A percentile compares a stretch with the other conserved stretches of the same genome.
phyloP scores from a whole-genome alignment of 208 protist genomes.

The Trypanosoma cruzi region DNA sequence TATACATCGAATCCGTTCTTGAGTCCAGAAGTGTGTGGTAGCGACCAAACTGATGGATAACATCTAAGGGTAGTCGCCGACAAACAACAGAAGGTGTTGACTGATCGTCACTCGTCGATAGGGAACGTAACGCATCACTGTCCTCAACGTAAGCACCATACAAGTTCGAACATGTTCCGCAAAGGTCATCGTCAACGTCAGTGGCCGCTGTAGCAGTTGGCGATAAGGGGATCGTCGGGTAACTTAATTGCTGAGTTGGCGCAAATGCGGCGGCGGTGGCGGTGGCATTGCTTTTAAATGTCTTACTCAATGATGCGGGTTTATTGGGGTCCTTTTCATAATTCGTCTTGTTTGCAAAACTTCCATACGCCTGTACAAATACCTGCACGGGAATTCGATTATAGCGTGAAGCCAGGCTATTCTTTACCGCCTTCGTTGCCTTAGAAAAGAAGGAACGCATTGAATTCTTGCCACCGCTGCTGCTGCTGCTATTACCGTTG shows the following conservation, averaged over 20 bases:
- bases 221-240: background rate
- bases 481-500: slow-evolving; percentile 26
- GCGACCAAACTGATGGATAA: slow-evolving; percentile 66
- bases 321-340: slow-evolving; percentile 22
- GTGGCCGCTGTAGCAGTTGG: background rate
- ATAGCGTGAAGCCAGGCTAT: slow-evolving; percentile 28
- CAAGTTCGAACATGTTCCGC: slow-evolving; percentile 3
- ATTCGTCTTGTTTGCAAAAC: slow-evolving; percentile 22
- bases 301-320: slow-evolving; percentile 12
- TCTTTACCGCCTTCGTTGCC: slow-evolving; percentile 70
- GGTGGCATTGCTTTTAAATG: slow-evolving; percentile 11
- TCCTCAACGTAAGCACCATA: background rate
- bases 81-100: slow-evolving; percentile 26
- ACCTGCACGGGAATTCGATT: slow-evolving; percentile 23
- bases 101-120: slow-evolving; percentile 18
- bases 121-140: background rate
- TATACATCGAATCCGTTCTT: slow-evolving; percentile 15
- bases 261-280: background rate
- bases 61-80: slow-evolving; percentile 57
- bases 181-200: slow-evolving; percentile 20
- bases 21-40: slow-evolving; percentile 62
- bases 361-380: slow-evolving; percentile 37
- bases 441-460: slow-evolving; percentile 56
- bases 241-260: background rate
- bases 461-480: slow-evolving; percentile 7